phyloP scores from a whole-genome alignment of 345 rosid species.

The Microthlaspi erraticum region DNA sequence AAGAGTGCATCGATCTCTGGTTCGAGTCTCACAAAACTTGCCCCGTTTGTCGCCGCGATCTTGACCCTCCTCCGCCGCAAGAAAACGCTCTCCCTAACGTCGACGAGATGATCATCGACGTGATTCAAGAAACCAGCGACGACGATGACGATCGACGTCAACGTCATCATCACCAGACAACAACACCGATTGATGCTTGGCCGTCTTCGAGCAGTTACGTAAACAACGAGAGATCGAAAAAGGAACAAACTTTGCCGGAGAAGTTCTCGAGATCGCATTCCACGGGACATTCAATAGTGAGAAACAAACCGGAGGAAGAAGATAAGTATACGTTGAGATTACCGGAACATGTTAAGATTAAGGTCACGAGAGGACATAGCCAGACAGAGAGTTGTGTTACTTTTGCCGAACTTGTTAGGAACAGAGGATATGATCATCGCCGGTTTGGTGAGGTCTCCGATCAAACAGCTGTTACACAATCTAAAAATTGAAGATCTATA shows the following conservation, averaged over 20 bases:
- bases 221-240: slow-evolving; percentile 9
- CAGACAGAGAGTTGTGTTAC: slow-evolving; percentile 61
- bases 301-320: slow-evolving; percentile 49
- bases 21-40: slow-evolving; percentile 72
- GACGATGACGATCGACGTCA: neutral
- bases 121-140: slow-evolving; percentile 47
- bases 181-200: slow-evolving; percentile 41
- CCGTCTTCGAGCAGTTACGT: slow-evolving; percentile 36
- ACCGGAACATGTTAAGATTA: slow-evolving; percentile 59
- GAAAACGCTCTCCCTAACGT: slow-evolving; percentile 30
- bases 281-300: slow-evolving; percentile 72
- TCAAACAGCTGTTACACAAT: slow-evolving; percentile 24
- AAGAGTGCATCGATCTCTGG: slow-evolving; percentile 91
- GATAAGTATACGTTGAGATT: slow-evolving; percentile 64
- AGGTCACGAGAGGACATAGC: slow-evolving; percentile 50
- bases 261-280: slow-evolving; percentile 68
- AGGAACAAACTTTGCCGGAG: slow-evolving; percentile 39
- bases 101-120: slow-evolving; percentile 59
- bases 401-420: slow-evolving; percentile 55
- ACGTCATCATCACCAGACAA: slow-evolving; percentile 19
- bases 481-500: slow-evolving; percentile 12
- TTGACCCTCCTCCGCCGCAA: slow-evolving; percentile 56
- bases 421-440: slow-evolving; percentile 34
- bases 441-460: slow-evolving; percentile 48
- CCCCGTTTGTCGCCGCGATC: slow-evolving; percentile 80